These are phyloP conservation scores for Debaryomyces psychrophilus DNA, from an alignment of 1,139 yeast genomes.

Conservation along the genomic window DNA sequence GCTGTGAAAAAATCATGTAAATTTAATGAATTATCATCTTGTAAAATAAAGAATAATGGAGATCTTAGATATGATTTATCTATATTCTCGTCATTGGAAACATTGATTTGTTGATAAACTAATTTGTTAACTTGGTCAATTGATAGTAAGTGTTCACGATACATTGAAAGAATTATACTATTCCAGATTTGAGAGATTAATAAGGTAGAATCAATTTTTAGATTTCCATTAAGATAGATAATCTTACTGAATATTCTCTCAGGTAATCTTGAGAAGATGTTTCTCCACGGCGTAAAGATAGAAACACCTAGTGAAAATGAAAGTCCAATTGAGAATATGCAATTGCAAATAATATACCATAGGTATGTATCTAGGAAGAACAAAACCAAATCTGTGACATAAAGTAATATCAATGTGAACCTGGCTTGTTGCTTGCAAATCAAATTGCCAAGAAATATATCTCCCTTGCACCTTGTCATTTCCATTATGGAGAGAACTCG, in stretches of 20 bases:
- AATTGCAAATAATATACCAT: slow-evolving; percentile 60
- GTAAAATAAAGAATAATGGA: slow-evolving; percentile 53
- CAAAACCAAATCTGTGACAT: slow-evolving; percentile 47
- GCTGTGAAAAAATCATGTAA: slow-evolving; percentile 47
- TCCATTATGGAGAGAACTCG: slow-evolving; percentile 49
- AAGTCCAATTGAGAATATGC: slow-evolving; percentile 50
- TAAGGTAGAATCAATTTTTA: slow-evolving; percentile 34
- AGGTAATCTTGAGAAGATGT: slow-evolving; percentile 53
- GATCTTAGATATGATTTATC: slow-evolving; percentile 45
- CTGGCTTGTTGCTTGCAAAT: slow-evolving; percentile 45
- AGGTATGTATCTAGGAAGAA: slow-evolving; percentile 58
- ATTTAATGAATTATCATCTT: slow-evolving; percentile 49
- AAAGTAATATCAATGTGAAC: slow-evolving; percentile 40
- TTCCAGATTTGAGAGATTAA: slow-evolving; percentile 57
- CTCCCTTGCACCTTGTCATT: slow-evolving; percentile 47
- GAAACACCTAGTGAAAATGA: slow-evolving; percentile 56
- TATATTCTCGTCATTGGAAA: slow-evolving; percentile 30
- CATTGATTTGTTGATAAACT: slow-evolving; percentile 41
- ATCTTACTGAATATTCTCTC: slow-evolving; percentile 53
- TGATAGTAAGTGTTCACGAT: slow-evolving; percentile 55
- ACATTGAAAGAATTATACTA: slow-evolving; percentile 57
- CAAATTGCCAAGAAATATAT: slow-evolving; percentile 41
- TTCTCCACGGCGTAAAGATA: slow-evolving; percentile 63
- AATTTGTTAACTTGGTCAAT: slow-evolving; percentile 53
- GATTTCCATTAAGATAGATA: slow-evolving; percentile 34